Percentiles rank a stretch among this genome's conserved stretches.
Conservation (phyloP, 2,329 filamentous ascomycete genomes). For the Tothia fuscella region DNA sequence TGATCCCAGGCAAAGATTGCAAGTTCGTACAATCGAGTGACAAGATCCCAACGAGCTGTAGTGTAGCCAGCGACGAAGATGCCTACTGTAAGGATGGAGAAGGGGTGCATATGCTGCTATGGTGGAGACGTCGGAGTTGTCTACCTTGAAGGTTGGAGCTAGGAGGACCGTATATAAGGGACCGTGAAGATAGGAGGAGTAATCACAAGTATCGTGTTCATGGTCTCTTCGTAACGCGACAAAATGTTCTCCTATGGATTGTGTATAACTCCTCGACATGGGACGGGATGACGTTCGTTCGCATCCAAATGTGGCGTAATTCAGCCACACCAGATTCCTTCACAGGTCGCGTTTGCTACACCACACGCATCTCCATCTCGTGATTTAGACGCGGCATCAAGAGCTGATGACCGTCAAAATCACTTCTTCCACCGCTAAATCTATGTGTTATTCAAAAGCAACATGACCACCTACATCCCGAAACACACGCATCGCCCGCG, state of each 20-base stretch:
- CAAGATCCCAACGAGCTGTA: conserved; percentile 96
- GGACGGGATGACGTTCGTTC: too few species aligned
- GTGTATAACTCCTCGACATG: too few species aligned
- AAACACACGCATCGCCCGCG: too few species aligned
- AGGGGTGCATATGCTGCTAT: conserved; percentile 67
- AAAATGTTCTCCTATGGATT: too few species aligned
- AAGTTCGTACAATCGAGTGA: conserved; percentile 92
- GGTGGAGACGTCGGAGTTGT: conserved; percentile 6
- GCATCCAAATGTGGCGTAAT: too few species aligned
- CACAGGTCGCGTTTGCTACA: not conserved
- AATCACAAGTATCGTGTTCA: not conserved
- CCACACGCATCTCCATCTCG: not conserved
- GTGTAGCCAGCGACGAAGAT: conserved; percentile 99
- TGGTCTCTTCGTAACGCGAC: not conserved
- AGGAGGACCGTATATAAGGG: not conserved
- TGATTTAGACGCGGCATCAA: not conserved
- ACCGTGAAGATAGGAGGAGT: not conserved
- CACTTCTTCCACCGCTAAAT: not conserved
- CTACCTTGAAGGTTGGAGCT: not conserved
- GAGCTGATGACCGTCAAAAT: not conserved
- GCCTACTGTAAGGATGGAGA: conserved; percentile 86
- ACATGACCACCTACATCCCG: too few species aligned
- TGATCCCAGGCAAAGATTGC: conserved; percentile 97
- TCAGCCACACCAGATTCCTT: not conserved
- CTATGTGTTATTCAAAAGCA: not conserved